Evolutionary conservation across 2,329 filamentous ascomycete species (phyloP), one percentile per base, ranked within the genome.

Genomic region (Fusarium lateritium): DNA sequence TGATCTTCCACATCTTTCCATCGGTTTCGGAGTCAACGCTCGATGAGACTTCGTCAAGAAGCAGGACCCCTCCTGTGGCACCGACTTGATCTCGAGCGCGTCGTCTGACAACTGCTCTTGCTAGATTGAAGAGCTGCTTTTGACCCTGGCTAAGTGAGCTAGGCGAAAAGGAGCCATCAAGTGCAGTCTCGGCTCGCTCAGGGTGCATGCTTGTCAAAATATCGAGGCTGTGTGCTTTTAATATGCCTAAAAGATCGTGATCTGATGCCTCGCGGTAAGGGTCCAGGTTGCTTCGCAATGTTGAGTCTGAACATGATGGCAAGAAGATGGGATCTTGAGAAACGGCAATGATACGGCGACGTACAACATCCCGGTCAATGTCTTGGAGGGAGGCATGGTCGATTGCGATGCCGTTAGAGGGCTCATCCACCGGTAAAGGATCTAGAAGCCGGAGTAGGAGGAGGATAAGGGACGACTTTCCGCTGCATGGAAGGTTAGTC

Each of bases 91-190:
- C 19, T 22, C 58, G 45, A 21, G 62, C 40, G 11, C 66, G 49
- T 9, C 75, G 65, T 6, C 83, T 77, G n/a, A 91, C 74, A 24
- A 90, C 79, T 0, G 87, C 88, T 4, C 88, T 78, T 3, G 85
- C 88, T 5, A 91, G 81, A 69, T 84, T 88, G 70, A 91, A 88
- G 1, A 91, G 81, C 73, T 91, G 89, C 59, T 83, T 83, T 74
- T 91, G 89, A 0, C 89, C 89, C 46, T 84, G 82, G 11, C 82
- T 85, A 7, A 89, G 77, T 19, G 50, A 47, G 38, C 6, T 39
- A 8, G 21, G 36, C 2, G 28, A 24, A 26, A 62, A 62, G 0
- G 21, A 33, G 51, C 79, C 77, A 9, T 84, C 79, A 2, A 81
- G 76, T n/a, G 80, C 78, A 56, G 88, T 80, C 45, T 15, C 19